A percentile compares a stretch with the other conserved stretches of the same genome.
Conservation (phyloP, 257 asterid species). For the Solanum lycopersicoides region DNA sequence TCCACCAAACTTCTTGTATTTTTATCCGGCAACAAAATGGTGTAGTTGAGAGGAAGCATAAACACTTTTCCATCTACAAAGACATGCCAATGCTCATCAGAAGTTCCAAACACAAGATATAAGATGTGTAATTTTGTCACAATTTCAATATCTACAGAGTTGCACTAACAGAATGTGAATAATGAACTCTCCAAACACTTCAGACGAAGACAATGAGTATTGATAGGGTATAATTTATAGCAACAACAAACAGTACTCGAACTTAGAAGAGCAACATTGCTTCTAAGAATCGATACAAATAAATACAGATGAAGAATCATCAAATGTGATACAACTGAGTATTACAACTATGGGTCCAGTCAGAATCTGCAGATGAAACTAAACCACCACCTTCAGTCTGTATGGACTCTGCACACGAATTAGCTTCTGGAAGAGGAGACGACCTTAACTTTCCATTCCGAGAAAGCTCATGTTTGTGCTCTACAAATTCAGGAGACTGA, state of each 20-base stretch:
- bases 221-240: background rate
- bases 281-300: background rate
- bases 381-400: slow-evolving; percentile 60
- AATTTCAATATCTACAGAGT: background rate
- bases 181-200: background rate
- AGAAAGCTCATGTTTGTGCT: slow-evolving; percentile 32
- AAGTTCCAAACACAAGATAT: background rate
- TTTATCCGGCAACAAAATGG: background rate
- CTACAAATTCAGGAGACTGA: slow-evolving; percentile 33
- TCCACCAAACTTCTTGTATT: background rate
- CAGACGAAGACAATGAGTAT: background rate
- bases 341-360: slow-evolving; percentile 42
- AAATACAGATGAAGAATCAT: background rate
- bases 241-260: background rate
- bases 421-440: background rate
- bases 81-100: background rate
- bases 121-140: background rate
- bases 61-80: background rate
- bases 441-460: slow-evolving; percentile 19
- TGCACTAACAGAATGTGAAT: background rate
- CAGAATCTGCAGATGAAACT: slow-evolving; percentile 61
- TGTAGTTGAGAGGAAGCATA: background rate
- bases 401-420: slow-evolving; percentile 61
- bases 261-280: background rate
- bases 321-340: slow-evolving; percentile 22